Base-by-base conservation (phyloP, 257 asterid species). In the Solanum tarapatanum region DNA sequence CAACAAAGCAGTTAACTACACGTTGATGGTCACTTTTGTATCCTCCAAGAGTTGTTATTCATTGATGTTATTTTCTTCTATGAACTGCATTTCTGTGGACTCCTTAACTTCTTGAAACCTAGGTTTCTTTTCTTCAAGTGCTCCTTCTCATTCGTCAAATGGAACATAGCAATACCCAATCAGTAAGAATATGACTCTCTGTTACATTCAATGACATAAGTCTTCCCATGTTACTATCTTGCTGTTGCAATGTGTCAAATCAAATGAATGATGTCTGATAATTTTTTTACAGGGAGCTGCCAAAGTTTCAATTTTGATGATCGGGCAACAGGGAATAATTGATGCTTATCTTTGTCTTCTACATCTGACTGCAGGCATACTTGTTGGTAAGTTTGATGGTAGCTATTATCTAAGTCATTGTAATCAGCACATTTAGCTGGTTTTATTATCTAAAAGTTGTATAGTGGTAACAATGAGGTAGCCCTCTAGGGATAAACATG, bases 11-110 rank as follows among this genome's bases (percentile, higher is more conserved):
- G 95, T 97, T 33, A 97, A 97, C 90, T 97, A 97, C 92, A 95
- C 99, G 43, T 88, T 97, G 97, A 93, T 97, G 99, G 98, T 97
- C 90, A 97, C 99, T 90, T 96, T 97, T 95, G 99, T 97, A 96
- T 97, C 99, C 99, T 96, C 91, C 74, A 58, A 77, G 89, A 86
- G 51, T 86, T n/a, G 33, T 84, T 24, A 79, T 69, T 86, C 87
- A 41, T 82, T 55, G 51, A 28, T 79, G 77, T 4, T 83, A 83
- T 86, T 87, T 51, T 43, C 5, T 77, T 16, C 68, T 43, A 39
- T 84, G 37, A 37, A 84, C 87, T 86, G 88, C 84, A 14, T 85
- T 88, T 82, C 86, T 87, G 85, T 90, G 93, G 93, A 88, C 90
- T 92, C 94, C 84, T 95, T 93, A 87, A 94, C 92, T 87, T 87